Base-by-base conservation (phyloP, 2,329 filamentous ascomycete genomes). In the Ophiocordyceps camponoti-saundersi region DNA sequence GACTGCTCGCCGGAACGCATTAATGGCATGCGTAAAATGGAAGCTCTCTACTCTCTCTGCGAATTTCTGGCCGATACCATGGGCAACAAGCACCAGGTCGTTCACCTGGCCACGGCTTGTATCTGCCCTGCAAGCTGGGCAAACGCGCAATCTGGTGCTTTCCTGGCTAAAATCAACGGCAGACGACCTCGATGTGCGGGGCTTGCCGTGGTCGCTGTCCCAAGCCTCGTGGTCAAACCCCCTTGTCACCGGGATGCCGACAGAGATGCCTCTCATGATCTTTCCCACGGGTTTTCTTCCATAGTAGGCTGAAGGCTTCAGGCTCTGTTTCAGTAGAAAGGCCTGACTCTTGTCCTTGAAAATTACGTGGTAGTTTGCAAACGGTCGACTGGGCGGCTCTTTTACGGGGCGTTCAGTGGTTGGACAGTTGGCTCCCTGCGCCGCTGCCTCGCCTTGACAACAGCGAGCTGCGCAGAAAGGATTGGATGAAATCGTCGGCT, bases 11-110 rank as follows among this genome's bases (percentile, higher is more conserved):
- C 92, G 79, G 54, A 98, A 92, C 0, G 81, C 77, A 57, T 95
- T 96, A 59, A 96, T 90, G 6, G 88, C 85, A 61, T 96, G 90
- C 0, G 92, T 98, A 56, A 98, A 98, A 61, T 96, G 87, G 56
- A 89, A 98, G 55, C 87, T 95, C 62, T 96, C 90, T 50, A 96
- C 86, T 13, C 89, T 75, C 60, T 98, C 88, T 0, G 89, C 93
- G 45, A 96, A 73, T 61, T 98, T 96, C 61, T 98, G 92, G 0
- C 92, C 92, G 52, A 98, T 96, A 2, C 92, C 92, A 57, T 98
- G 92, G 42, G 92, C 85, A 11, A 96, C 86, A 5, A 98, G 71
- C 2, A 96, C 77, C 8, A 98, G 69, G 57, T 98, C 92, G 1
- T 84, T 90, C 6, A 94, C 85, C 50, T 80, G 78, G 2, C 79